Evolutionary conservation across 1,139 yeast species (phyloP), one percentile per base, ranked within the genome.

Genomic region (Diutina neorugosa): DNA sequence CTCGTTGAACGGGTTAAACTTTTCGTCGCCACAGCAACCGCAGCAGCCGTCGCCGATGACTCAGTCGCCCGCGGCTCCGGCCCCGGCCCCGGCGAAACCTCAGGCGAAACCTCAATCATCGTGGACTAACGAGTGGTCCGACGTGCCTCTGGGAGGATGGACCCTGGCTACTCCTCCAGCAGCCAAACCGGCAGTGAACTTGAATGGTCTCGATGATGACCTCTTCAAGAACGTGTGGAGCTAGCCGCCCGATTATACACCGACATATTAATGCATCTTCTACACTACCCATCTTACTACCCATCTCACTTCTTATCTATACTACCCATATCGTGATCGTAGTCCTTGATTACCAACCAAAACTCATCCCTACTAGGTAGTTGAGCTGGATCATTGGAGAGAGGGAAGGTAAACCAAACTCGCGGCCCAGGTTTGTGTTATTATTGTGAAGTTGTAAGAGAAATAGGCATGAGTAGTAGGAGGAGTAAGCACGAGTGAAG

Each of bases 61-160:
- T 2, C 49, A 47, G 20, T 37, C 25, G 25, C 21, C 43, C 7
- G 11, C 51, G 34, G 18, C 47, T 14, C 20, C 44, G 23, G 12
- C 49, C 8, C 46, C 51, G 5, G 44, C 52, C 2, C 43, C 34
- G 19, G 16, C 51, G 7, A 16, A 14, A 51, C 54, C 21, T 52
- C 47, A 12, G 20, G 56, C 49, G 57, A 54, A 54, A 52, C 59
- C 12, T 23, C 54, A 21, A 47, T 55, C 16, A 9, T 54, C 53
- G 34, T 71, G 75, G 71, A 65, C 61, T 51, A 71, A 70, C 56
- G 77, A 73, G 57, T 71, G 77, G 76, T 62, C 65, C 42, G 74
- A 69, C 49, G 46, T 54, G 53, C 46, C 56, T 52, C 55, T 62
- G 9, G 55, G 61, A 23, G 56, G 52, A 27, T 56, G 54, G 41